Percentiles rank a stretch among this genome's conserved stretches.
These are phyloP conservation scores for Cladophialophora yegresii DNA, from an alignment of 2,329 filamentous ascomycete genomes.

Conservation along the genomic window DNA sequence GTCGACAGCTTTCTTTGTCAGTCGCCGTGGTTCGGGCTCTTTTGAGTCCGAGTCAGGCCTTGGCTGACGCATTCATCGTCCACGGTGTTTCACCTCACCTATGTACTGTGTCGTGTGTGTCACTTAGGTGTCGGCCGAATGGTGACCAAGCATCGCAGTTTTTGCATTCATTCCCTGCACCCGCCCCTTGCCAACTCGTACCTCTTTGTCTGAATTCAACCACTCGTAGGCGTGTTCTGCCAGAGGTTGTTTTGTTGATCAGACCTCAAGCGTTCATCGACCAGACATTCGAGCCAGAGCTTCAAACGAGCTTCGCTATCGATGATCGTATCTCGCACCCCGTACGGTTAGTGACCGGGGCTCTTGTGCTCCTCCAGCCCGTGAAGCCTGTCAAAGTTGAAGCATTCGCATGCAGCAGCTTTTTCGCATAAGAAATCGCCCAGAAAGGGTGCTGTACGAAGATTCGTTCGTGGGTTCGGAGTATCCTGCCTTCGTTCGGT, in stretches of 20 bases:
- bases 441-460: not conserved
- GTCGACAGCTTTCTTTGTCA: constrained; percentile 3
- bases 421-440: not conserved
- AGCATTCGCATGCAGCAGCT: not conserved
- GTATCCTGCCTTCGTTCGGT: not conserved
- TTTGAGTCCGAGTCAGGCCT: not conserved
- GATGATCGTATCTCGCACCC: not conserved
- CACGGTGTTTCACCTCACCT: not conserved
- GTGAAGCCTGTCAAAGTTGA: not conserved
- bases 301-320: not conserved
- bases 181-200: not conserved
- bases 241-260: not conserved
- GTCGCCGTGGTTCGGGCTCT: not conserved
- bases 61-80: not conserved
- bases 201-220: not conserved
- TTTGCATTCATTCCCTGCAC: not conserved
- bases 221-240: not conserved
- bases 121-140: no score
- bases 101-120: no score
- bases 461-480: not conserved
- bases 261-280: not conserved
- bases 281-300: not conserved
- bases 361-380: not conserved
- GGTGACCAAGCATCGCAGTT: no score
- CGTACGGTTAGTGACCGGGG: no score